These are phyloP conservation scores for Boletus smithii DNA, from an alignment of 1,284 basidiomycete species.

Conservation along the genomic window DNA sequence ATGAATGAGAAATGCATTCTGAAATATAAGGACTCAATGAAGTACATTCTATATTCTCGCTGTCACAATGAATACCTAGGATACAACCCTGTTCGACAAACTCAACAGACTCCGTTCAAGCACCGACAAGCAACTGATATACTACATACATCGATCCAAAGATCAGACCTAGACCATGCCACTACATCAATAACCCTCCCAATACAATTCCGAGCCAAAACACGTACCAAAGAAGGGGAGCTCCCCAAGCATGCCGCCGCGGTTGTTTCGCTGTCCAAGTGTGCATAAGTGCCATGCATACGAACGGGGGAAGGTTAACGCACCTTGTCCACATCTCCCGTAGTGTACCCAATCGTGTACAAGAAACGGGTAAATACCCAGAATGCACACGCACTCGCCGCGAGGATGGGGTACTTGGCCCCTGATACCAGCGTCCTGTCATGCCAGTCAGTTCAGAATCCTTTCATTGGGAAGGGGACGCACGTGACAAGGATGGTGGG, in stretches of 20 bases:
- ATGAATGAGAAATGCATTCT: too few species aligned
- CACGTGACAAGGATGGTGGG: constrained; percentile 21
- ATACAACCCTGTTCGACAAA: too few species aligned
- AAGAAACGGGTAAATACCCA: constrained; percentile 37
- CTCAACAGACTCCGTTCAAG: neutral
- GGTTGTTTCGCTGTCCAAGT: constrained; percentile 14
- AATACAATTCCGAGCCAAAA: neutral
- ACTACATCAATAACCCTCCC: neutral
- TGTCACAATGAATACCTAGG: too few species aligned
- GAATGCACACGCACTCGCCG: constrained; percentile 29
- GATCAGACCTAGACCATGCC: constrained; percentile 1
- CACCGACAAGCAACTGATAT: constrained; percentile 5
- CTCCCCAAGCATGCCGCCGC: constrained; percentile 19
- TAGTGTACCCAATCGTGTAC: constrained; percentile 34
- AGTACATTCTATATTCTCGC: too few species aligned
- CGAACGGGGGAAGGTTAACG: constrained; percentile 1
- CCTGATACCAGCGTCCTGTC: constrained; percentile 33
- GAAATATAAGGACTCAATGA: too few species aligned
- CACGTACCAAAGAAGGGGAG: constrained; percentile 16
- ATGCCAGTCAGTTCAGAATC: neutral
- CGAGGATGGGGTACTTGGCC: constrained; percentile 31
- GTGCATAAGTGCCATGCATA: neutral
- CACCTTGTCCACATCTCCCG: constrained; percentile 31
- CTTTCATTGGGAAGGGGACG: neutral
- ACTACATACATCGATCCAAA: constrained; percentile 9